Base-by-base conservation (phyloP, 2,329 filamentous ascomycete genomes). In the Fusarium haematococcum region DNA sequence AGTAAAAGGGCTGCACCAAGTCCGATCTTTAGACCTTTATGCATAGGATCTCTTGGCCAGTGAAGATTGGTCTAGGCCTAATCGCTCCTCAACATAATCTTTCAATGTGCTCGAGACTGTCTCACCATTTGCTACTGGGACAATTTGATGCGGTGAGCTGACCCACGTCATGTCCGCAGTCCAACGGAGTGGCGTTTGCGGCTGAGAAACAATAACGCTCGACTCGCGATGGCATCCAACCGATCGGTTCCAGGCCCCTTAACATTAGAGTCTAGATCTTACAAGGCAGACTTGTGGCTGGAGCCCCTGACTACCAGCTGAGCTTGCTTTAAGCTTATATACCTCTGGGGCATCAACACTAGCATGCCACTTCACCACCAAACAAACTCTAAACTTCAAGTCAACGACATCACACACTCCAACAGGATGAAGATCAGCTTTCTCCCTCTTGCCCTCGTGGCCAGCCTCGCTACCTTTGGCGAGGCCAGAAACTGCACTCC, bases 401-500 rank as follows among this genome's bases (percentile, higher is more conserved):
- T 30, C 48, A 30, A n/a, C 25, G 3, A 52, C 16, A 7, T 7
- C 9, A 52, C 48, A 52, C 25, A 52, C 25, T 52, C 25, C 48
- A 2, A 52, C 16, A 52, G 32, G 25, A 70, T 70, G 68, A 70
- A 68, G 27, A 61, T 70, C 48, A 48, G 59, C 11, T 20, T 54
- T 33, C 56, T 70, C 16, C 33, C 65, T 35, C 65, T 70, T 20
- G 65, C 65, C 45, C 37, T 70, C 23, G 68, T 70, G 32, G 68
- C 68, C 32, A 41, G 37, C 14, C 68, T 70, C 32, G 65, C 48
- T 30, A 56, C 68, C 16, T 70, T 70, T 56, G 54, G 60, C 20
- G 68, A 68, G 39, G 68, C 68, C 6, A 45, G 65, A 20, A 64
- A 70, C 56, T 70, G 65, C 45, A 64, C 65, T 18, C 54, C 68